Evolutionary conservation across 2,329 filamentous ascomycete species (phyloP), one percentile per base, ranked within the genome.

Genomic region (Scedosporium apiospermum): DNA sequence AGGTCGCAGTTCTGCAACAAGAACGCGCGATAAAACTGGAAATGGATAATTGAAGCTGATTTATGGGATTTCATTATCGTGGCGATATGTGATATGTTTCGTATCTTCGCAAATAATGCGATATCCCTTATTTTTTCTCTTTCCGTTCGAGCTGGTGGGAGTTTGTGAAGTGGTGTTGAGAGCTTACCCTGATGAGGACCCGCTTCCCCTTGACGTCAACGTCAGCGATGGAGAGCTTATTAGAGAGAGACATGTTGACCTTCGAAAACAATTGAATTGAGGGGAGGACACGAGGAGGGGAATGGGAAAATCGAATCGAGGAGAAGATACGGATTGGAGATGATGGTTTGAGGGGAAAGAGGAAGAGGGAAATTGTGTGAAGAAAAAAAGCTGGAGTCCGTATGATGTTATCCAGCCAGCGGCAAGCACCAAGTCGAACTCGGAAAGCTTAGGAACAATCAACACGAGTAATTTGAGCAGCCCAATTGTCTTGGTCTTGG

Each of bases 161-260:
- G 34, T 38, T 38, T 3, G 18, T 9, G 23, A 53, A 44, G 30
- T 58, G 57, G 23, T 18, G 44, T 23, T n/a, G 57, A 38, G n/a
- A 65, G 81, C 90, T 77, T 84, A 96, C 95, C 74, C 95, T 90
- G 77, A 99, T 97, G 72, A 99, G 85, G 78, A 98, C 95, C 72
- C 93, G 88, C 88, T 99, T 99, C 86, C 84, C 93, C 87, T 96
- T 96, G 79, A 99, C 84, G 79, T 99, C 93, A 73, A 96, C 88
- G 75, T 99, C 93, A 69, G 87, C 90, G 79, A 99, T 97, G 70
- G 92, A 90, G 72, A 99, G 90, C 86, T 99, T 99, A 86, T 88
- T 97, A 72, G 93, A 90, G 75, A 99, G 91, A 87, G 95, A 98
- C 95, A 99, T 99, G 65, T 72, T 86, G 51, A 55, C 10, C 23